Percentiles rank a stretch among this genome's conserved stretches.
phyloP scores from a whole-genome alignment of 2,329 filamentous ascomycete species.

The Aspergillus phoenicis region DNA sequence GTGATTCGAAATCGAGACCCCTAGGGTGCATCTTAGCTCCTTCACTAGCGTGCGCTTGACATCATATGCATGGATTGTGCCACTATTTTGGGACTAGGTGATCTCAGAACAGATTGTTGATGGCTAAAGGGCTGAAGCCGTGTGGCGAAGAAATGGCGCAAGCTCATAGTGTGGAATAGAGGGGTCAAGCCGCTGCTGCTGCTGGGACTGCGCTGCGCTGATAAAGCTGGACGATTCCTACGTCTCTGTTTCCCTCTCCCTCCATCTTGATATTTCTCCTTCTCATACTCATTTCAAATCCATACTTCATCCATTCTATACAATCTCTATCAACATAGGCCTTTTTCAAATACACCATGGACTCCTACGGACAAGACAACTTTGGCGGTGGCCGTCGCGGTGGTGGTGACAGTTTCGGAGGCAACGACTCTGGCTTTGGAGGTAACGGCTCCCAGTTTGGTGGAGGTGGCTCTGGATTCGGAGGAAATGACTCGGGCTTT shows the following conservation, averaged over 20 bases:
- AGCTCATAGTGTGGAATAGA: not conserved
- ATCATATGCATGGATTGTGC: not conserved
- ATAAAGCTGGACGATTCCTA: not conserved
- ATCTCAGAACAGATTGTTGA: not conserved
- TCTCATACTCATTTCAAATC: not conserved
- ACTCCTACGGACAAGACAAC: not conserved
- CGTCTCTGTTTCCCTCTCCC: not conserved
- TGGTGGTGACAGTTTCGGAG: not conserved
- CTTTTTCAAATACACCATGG: not conserved
- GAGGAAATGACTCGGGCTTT: not conserved
- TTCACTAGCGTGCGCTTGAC: not conserved
- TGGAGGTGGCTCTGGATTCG: not conserved
- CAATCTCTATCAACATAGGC: not conserved
- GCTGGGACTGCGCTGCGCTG: not conserved
- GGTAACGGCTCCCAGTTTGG: not conserved
- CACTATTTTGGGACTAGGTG: not conserved
- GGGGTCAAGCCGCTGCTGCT: not conserved
- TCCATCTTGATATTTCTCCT: not conserved
- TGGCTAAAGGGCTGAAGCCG: not conserved
- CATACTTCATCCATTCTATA: not conserved
- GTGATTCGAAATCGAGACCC: not conserved
- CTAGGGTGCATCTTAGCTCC: not conserved
- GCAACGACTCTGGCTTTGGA: not conserved
- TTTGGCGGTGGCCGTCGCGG: not conserved
- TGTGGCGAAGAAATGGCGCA: not conserved